These are phyloP conservation scores for Fragaria ananassa DNA, from an alignment of 306 rosid species.

Conservation along the genomic window DNA sequence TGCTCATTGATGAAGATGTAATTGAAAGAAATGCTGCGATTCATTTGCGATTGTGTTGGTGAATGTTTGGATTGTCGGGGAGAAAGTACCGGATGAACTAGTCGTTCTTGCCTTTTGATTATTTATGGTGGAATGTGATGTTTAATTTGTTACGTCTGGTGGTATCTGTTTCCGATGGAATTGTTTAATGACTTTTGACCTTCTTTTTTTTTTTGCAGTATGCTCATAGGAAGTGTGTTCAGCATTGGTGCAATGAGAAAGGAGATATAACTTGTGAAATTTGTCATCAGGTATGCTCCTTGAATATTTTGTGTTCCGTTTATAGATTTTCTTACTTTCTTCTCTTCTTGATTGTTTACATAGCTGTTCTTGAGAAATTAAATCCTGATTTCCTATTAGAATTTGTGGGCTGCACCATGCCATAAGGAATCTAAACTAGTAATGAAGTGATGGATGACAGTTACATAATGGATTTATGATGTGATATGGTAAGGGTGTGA, in stretches of 20 bases:
- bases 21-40: background rate
- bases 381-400: background rate
- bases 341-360: background rate
- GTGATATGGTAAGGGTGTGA: background rate
- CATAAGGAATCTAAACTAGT: background rate
- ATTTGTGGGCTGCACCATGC: background rate
- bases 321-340: background rate
- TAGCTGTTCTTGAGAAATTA: background rate
- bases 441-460: background rate
- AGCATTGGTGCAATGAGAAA: slow-evolving; percentile 98
- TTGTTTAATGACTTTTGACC: slow-evolving; percentile 13
- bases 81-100: background rate
- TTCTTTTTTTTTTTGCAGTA: slow-evolving; percentile 41
- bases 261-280: slow-evolving; percentile 94
- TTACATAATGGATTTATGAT: background rate
- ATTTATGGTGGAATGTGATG: background rate
- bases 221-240: slow-evolving; percentile 97
- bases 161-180: background rate
- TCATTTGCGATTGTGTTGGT: background rate
- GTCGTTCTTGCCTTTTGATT: no score
- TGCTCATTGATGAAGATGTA: background rate
- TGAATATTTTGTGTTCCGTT: background rate
- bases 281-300: slow-evolving; percentile 76
- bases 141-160: no score
- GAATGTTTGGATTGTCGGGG: background rate